Evolutionary conservation across 1,284 basidiomycete species (phyloP).

Genomic region (Exobasidium cylindrosporum): DNA sequence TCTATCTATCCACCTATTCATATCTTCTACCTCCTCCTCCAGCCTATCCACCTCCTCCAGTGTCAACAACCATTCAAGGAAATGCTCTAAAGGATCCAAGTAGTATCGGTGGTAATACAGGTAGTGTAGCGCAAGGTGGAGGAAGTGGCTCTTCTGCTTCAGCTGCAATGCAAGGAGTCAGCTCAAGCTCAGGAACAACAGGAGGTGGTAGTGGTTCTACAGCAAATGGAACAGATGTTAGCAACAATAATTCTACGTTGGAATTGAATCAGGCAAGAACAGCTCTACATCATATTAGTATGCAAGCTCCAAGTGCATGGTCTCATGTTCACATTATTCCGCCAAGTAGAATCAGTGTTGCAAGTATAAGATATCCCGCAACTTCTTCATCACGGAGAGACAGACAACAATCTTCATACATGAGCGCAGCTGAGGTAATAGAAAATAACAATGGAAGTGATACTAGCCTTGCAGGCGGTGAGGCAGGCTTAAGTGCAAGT

Average conservation of each 20-base stretch:
- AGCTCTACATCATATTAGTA: constrained; percentile 7
- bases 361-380: constrained; percentile 7
- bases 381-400: neutral
- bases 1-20: neutral
- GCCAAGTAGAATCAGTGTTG: constrained; percentile 4
- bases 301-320: constrained; percentile 10
- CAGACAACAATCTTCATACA: neutral
- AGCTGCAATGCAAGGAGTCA: neutral
- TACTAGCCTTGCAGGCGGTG: neutral
- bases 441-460: constrained; percentile 3
- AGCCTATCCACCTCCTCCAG: neutral
- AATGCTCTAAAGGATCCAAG: neutral
- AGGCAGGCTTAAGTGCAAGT: neutral
- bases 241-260: neutral
- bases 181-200: neutral
- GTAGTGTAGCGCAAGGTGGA: neutral
- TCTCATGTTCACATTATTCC: constrained; percentile 8
- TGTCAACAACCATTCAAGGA: neutral
- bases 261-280: neutral
- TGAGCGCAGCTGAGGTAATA: neutral
- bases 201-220: neutral
- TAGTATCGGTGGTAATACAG: neutral
- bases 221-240: neutral
- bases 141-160: neutral
- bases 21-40: constrained; percentile 5